A percentile compares a stretch with the other conserved stretches of the same genome.
Conservation (phyloP, 257 asterid species). For the Rubia yunnanensis region DNA sequence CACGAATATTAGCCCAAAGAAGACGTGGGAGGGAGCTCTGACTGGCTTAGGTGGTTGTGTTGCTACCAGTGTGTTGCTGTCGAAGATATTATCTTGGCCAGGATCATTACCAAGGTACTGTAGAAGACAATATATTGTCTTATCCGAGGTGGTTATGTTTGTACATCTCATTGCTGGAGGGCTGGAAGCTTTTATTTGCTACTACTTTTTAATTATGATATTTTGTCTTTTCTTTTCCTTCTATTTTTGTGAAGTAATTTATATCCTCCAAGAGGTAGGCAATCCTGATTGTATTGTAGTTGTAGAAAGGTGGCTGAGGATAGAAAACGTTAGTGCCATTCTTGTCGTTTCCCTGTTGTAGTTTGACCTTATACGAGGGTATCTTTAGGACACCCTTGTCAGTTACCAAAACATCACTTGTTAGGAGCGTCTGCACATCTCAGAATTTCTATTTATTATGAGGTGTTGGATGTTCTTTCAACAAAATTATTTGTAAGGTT, state of each 20-base stretch:
- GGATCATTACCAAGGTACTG: constrained; percentile 55
- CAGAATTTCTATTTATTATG: neutral
- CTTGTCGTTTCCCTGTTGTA: neutral
- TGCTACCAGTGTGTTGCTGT: constrained; percentile 59
- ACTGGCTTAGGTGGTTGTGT: constrained; percentile 86
- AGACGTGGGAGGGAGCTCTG: constrained; percentile 97
- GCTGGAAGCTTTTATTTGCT: neutral
- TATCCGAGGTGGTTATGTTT: neutral
- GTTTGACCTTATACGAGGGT: neutral
- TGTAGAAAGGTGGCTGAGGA: constrained; percentile 6
- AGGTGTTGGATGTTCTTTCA: neutral
- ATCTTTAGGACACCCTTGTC: neutral
- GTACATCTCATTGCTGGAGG: neutral
- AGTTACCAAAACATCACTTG: neutral
- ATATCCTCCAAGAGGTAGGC: neutral
- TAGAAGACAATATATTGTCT: neutral
- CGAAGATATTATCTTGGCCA: constrained; percentile 74
- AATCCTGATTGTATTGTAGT: neutral
- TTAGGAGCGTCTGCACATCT: neutral
- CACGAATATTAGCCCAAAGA: constrained; percentile 81
- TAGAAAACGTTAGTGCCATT: neutral
- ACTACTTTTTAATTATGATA: neutral
- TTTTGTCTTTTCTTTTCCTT: neutral
- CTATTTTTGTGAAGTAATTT: neutral
- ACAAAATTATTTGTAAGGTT: neutral